Evolutionary conservation across 1,284 basidiomycete species (phyloP), one percentile per base, ranked within the genome.

Genomic region (Xerocomus alliaceus): DNA sequence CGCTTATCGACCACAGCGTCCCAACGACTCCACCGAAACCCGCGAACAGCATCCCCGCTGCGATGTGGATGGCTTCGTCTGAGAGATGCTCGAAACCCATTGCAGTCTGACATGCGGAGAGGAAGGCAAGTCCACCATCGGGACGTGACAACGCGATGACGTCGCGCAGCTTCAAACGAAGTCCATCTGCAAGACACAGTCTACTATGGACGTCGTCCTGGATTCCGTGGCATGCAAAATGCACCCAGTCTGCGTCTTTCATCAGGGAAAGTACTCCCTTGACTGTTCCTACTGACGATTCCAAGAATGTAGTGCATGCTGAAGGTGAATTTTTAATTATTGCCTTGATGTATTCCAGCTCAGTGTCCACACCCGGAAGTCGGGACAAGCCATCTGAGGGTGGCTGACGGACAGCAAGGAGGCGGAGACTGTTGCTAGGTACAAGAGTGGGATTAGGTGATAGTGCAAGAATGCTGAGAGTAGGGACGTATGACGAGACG

Each of bases 21-120:
- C 41, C 22, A 9, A 42, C 13, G 1, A 22, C 41, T 11, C 41
- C 41, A 11, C n/a, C 22, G 18, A 22, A 39, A n/a, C 37, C 37
- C 2, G 37, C 37, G 20, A 42, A 24, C n/a, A 42, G 22, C 41
- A 42, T 42, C 41, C 41, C 41, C 12, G 41, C 41, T 13, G 22
- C 18, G 41, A 42, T 24, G 13, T 42, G 60, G 29, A 62, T 60
- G 15, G 60, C 49, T 9, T 63, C 61, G n/a, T 63, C 61, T 5
- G 54, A 34, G 3, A 63, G 50, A 7, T 28, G 26, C 41, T 49
- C 35, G 28, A 59, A 56, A 12, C 62, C 62, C 17, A 8, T 64
- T 28, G 62, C 62, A 17, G 62, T 64, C 28, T 64, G 61, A 48
- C 62, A 59, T 5, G 62, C 62, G 4, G 62, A 64, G 20, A 64